Evolutionary conservation across 2,329 filamentous ascomycete species (phyloP), one percentile per base, ranked within the genome.

Genomic region (Rutstroemia sydowiana): DNA sequence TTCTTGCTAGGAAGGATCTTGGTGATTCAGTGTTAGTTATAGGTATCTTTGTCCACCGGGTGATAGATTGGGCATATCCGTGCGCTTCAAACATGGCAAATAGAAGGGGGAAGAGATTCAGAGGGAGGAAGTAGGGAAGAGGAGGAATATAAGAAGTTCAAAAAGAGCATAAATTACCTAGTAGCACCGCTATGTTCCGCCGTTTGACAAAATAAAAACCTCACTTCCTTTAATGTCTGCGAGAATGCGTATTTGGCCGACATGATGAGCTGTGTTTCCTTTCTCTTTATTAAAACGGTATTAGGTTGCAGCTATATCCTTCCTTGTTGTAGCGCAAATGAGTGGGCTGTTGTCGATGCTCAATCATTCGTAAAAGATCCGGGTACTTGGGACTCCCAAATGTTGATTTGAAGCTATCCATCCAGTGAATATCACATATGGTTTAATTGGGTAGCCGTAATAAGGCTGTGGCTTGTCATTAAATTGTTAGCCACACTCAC

Each of bases 161-260:
- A 3, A 0, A 36, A 9, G 31, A 42, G 45, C 36, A 6, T 52
- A 59, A 77, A 67, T 76, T 41, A 95, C 93, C 93, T 84, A 59
- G 88, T 85, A 58, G 88, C 84, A 65, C 88, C 87, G 76, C 92
- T 95, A 69, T 89, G 84, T 69, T 95, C 87, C 60, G 87, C 88
- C 48, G 88, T 91, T 74, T 97, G 92, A 77, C 93, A 97, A 75
- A 97, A 92, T 65, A 95, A 79, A 75, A 98, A 98, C 69, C 93
- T 87, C 69, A 98, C 79, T 79, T 98, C 93, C 79, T 90, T 95
- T 70, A 98, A 78, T 61, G 82, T 76, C 71, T 89, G 86, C 62
- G 82, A 80, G 74, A 98, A 98, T 64, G 84, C 88, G 75, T 95
- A 96, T 78, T 93, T 95, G 73, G 79, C 77, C 63, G 90, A 88